Base-by-base conservation (phyloP, 345 rosid genomes). In the Nephelium lappaceum region DNA sequence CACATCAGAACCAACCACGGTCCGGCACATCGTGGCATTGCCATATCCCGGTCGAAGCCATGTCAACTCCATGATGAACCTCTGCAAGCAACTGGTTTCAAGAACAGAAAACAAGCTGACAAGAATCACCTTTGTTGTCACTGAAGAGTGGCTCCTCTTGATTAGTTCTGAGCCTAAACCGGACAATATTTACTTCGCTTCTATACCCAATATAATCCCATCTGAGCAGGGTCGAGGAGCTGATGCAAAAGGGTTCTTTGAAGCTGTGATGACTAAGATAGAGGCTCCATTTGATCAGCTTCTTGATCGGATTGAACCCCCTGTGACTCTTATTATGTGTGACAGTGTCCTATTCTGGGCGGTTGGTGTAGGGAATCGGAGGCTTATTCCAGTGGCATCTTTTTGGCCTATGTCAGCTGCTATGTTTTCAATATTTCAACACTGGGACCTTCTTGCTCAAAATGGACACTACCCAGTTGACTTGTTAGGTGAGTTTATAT, bases 191-290 rank as follows among this genome's bases (percentile, higher is more conserved):
- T 53, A 5, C 2, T 76, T 76, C 8, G 74, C 43, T 53, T 24
- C 84, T 7, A 74, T 83, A 21, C 84, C 86, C 18, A 78, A 83
- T 25, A 74, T 77, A 9, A 65, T 83, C 15, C 81, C 86, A 8
- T 74, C 79, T 5, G 84, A 80, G 65, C 63, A 3, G 14, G 81
- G 24, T 21, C 81, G 76, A 5, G 65, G 68, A 11, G 55, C 25
- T 14, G 58, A 83, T 24, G 27, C 75, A 8, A 36, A 42, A 11
- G 77, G 43, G 11, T 83, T 83, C 73, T 0, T 83, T 12, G 79
- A 64, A 49, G 86, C 82, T 9, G 77, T 70, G 25, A 0, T 6
- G 70, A 80, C 79, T 5, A 77, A 83, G 51, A 69, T 83, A 79
- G 79, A 80, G 47, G 75, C 36, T 39, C 84, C 83, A 0, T 77